Conservation (phyloP, 2,329 filamentous ascomycete species). For the Talaromyces sp. region DNA sequence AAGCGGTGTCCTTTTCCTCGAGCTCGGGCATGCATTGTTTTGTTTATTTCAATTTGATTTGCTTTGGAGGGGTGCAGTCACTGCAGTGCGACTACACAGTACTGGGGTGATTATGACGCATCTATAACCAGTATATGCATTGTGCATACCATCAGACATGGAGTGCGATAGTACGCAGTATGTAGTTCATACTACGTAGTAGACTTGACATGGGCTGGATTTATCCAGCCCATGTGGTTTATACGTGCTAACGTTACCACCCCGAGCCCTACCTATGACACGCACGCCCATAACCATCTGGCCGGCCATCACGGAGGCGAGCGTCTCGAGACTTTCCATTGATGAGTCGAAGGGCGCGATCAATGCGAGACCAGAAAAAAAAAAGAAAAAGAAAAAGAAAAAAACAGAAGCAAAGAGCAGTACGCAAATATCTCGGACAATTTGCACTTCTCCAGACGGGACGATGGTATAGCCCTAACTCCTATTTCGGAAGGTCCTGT, state of each 20-base stretch:
- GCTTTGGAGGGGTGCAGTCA: neutral
- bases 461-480: neutral
- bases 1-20: constrained; percentile 11
- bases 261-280: neutral
- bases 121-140: neutral
- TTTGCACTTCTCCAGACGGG: neutral
- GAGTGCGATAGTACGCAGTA: neutral
- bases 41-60: neutral
- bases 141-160: neutral
- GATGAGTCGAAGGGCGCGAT: neutral
- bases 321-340: neutral
- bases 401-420: too few species aligned
- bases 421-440: neutral
- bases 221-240: neutral
- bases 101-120: neutral
- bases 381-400: too few species aligned
- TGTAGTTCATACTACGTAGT: too few species aligned
- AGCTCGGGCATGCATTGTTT: neutral
- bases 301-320: too few species aligned
- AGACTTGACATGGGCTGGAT: too few species aligned
- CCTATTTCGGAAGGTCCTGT: neutral
- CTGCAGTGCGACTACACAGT: too few species aligned
- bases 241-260: neutral
- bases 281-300: neutral
- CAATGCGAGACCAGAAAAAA: neutral